Base-by-base conservation (phyloP, 345 rosid species). In the Cardamine chenopodiifolia region DNA sequence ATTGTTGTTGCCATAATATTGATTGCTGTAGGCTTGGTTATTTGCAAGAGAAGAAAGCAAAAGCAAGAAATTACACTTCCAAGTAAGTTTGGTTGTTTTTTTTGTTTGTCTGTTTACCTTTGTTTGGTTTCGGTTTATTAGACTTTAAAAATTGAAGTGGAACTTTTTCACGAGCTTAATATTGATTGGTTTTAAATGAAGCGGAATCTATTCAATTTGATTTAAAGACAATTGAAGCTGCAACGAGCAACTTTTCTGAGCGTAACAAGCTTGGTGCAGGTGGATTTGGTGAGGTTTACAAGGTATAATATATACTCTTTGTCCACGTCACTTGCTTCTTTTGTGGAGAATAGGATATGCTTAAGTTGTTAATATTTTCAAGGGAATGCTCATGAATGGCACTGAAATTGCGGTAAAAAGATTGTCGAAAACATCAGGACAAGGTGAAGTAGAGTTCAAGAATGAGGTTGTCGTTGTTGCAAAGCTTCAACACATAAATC, bases 271-370 rank as follows among this genome's bases (percentile, higher is more conserved):
- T 89, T 32, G 97, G 97, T 34, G 73, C 60, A 61, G 97, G 96
- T 86, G 93, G 59, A 79, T 88, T 88, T 61, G 87, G 92, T 25
- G 86, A 67, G 17, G 93, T 90, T 72, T 88, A 79, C 82, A 82
- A 81, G 88, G 89, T 85, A 75, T 42, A 9, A n/a, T 23, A 31
- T 17, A 44, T 17, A 1, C 35, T 23, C 4, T 19, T 17, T 55
- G n/a, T 54, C 40, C 11, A 53, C 17, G 61, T 44, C 15, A 40
- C 4, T 52, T 26, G 37, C 1, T 50, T 52, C 19, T 61, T 25
- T 37, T 62, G 4, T 62, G 20, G 15, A 37, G 53, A 39, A 45
- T 57, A 2, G 2, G 17, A 29, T 26, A 17, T 28, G 26, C 57
- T 45, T 44, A 42, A 56, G 29, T 56, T 54, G 15, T 28, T n/a